phyloP scores from a whole-genome alignment of 345 rosid species.

The Hibiscus syriacus region DNA sequence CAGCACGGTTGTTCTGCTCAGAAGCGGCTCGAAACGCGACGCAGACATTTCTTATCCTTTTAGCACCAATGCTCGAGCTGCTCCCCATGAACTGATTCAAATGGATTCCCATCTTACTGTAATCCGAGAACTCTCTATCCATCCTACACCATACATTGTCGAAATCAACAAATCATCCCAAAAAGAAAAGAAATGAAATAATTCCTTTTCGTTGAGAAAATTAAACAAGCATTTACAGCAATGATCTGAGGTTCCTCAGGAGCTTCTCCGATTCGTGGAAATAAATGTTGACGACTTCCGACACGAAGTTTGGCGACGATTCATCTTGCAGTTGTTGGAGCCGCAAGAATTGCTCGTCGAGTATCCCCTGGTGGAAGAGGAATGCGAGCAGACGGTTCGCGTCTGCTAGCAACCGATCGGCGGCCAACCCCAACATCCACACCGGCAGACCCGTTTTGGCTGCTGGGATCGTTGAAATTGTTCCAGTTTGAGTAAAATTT shows the following conservation, averaged over 20 bases:
- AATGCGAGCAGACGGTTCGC: constrained; percentile 79
- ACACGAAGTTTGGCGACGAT: constrained; percentile 71
- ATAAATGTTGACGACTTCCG: constrained; percentile 76
- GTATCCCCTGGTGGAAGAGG: constrained; percentile 91
- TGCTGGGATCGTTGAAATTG: not conserved
- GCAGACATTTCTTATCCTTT: constrained; percentile 59
- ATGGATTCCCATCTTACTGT: constrained; percentile 77
- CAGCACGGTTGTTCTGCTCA: constrained; percentile 62
- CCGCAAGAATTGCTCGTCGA: constrained; percentile 94
- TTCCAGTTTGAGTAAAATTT: too few species aligned
- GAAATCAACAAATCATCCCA: not conserved
- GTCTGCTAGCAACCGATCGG: constrained; percentile 81
- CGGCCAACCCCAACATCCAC: constrained; percentile 96
- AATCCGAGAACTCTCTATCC: constrained; percentile 72
- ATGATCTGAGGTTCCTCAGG: constrained; percentile 48
- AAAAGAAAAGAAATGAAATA: not conserved
- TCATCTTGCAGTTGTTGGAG: constrained; percentile 94
- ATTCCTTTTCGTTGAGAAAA: too few species aligned
- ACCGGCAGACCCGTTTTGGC: constrained; percentile 98
- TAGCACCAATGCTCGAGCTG: constrained; percentile 95
- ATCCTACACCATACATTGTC: constrained; percentile 30
- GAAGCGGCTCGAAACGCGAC: constrained; percentile 87
- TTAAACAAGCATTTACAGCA: too few species aligned
- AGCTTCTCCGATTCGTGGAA: constrained; percentile 89
- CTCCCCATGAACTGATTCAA: constrained; percentile 95